A percentile compares a stretch with the other conserved stretches of the same genome.
These are phyloP conservation scores for Peziza echinospora DNA, from an alignment of 495 filamentous ascomycete species.

Conservation along the genomic window DNA sequence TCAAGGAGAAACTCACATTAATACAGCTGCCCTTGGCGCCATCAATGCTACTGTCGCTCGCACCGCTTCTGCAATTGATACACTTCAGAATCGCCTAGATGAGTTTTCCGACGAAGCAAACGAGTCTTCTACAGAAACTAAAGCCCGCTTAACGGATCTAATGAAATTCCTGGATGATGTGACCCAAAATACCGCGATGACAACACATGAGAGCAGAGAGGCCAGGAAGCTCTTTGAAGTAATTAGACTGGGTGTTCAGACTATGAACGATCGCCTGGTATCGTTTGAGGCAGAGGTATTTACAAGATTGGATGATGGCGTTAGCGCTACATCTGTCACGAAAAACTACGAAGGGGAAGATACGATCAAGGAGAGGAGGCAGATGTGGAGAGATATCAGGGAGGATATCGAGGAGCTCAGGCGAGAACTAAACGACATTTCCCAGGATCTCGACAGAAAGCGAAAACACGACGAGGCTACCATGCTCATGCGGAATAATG, in stretches of 20 bases:
- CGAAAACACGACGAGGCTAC: neutral
- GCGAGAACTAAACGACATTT: neutral
- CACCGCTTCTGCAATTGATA: slow-evolving; percentile 18
- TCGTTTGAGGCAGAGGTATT: slow-evolving; percentile 15
- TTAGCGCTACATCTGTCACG: neutral
- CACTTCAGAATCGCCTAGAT: slow-evolving; percentile 18
- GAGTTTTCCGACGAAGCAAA: slow-evolving; percentile 16
- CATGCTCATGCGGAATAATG: neutral
- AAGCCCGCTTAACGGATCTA: neutral
- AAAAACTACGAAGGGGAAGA: neutral
- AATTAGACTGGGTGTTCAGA: slow-evolving; percentile 16
- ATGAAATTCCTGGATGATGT: slow-evolving; percentile 15
- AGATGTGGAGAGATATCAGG: neutral
- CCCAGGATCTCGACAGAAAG: neutral
- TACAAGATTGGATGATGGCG: slow-evolving; percentile 6
- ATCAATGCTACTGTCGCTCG: slow-evolving; percentile 19
- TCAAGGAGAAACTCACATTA: neutral
- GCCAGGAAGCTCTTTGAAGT: slow-evolving; percentile 20
- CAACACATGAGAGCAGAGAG: slow-evolving; percentile 16
- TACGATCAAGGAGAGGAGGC: neutral
- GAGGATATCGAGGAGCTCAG: neutral
- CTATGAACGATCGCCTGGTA: slow-evolving; percentile 16
- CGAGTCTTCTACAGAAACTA: neutral
- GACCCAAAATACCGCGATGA: slow-evolving; percentile 10
- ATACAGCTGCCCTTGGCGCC: slow-evolving; percentile 14